Evolutionary conservation across 1,284 basidiomycete species (phyloP), one percentile per base, ranked within the genome.

Genomic region (Melampsora abietis-canadensis): DNA sequence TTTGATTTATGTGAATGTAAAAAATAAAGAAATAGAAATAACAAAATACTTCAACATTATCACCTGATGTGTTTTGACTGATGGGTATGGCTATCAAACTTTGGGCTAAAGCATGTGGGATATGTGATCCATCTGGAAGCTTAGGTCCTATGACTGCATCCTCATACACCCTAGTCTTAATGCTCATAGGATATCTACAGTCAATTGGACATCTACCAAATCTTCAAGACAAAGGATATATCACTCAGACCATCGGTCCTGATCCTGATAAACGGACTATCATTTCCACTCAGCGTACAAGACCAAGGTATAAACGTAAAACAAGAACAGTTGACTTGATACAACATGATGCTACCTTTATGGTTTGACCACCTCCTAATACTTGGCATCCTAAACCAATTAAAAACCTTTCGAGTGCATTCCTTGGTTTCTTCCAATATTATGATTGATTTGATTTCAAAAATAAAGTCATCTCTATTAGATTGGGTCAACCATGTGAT

Each of bases 71-170:
- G 57, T 64, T 72, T 27, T 37, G 69, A 14, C 62, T 62, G 15
- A 47, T 72, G 40, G 69, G 44, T 0, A 37, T 72, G 48, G 47
- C 47, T 31, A 59, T 72, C 48, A 72, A 72, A 19, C 46, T 54
- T 17, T 72, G 69, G 69, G 69, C 69, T n/a, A 72, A 72, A 31
- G 0, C 48, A 24, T 62, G 69, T 47, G 69, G 69, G 7, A 62
- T 48, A 46, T 72, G 69, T 40, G 69, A 72, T 59, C 69, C 69
- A 8, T 64, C 69, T 21, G 69, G 69, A 12, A 7, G 34, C n/a
- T 21, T 48, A 4, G 69, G 69, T 24, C 69, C 69, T 8, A 54
- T 51, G 31, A 62, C 61, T 2, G 46, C 62, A 17, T 72, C 69
- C 2, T 54, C 61, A 5, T 72, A 72, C 40, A 72, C 69, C 30